Conservation (phyloP, 2,329 filamentous ascomycete species). For the Cladobotryum protrusum region DNA sequence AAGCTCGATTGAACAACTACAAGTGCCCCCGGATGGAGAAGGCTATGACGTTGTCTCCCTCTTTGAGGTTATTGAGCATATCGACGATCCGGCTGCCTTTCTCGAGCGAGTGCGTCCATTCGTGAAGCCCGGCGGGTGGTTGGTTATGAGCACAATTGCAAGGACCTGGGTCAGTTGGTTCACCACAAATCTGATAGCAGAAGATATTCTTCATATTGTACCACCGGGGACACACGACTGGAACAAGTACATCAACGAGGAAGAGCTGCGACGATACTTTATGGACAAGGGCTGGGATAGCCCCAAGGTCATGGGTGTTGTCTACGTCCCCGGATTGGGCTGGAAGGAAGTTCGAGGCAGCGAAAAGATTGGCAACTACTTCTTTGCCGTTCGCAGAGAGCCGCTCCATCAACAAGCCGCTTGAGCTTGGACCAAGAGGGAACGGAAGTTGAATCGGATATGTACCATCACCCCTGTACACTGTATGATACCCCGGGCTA, state of each 20-base stretch:
- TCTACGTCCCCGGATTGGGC: constrained; percentile 84
- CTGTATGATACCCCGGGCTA: constrained; percentile 5
- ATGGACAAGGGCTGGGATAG: constrained; percentile 51
- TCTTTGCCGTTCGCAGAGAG: constrained; percentile 68
- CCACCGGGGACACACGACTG: constrained; percentile 93
- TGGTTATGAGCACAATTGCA: constrained; percentile 88
- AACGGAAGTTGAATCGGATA: background rate
- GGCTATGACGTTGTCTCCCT: constrained; percentile 75
- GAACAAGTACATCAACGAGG: constrained; percentile 88
- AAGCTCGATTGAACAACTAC: constrained; percentile 67
- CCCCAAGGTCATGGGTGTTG: constrained; percentile 65
- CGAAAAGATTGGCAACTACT: constrained; percentile 90
- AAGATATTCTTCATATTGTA: constrained; percentile 81
- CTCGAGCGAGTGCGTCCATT: constrained; percentile 65
- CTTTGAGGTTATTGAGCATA: constrained; percentile 95
- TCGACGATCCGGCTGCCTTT: constrained; percentile 69
- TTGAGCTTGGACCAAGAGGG: background rate
- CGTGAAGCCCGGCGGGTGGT: constrained; percentile 85
- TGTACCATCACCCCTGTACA: constrained; percentile 4
- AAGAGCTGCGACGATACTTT: constrained; percentile 61
- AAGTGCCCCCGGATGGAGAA: constrained; percentile 29
- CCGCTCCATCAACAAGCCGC: background rate
- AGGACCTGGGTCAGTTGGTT: constrained; percentile 84
- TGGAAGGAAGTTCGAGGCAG: constrained; percentile 80
- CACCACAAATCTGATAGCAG: constrained; percentile 86